Evolutionary conservation across 139 green algal species (phyloP), one percentile per base, ranked within the genome.

Genomic region (Coelastrella sp.): DNA sequence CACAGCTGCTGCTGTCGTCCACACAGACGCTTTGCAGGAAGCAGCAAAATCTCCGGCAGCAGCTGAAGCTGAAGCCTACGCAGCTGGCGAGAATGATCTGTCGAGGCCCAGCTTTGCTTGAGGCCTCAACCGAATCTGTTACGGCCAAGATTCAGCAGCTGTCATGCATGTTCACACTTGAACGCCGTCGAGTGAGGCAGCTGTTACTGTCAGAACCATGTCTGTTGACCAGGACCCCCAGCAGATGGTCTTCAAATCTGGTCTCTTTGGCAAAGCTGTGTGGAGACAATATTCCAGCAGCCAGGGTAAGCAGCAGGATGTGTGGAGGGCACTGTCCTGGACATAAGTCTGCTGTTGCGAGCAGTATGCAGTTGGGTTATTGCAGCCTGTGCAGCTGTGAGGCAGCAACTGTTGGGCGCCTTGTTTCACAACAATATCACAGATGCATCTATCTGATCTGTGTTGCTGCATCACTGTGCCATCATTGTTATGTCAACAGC

Each of bases 81-180:
- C 57, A 59, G 19, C 25, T 76, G 25, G 20, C 12, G 8, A 25
- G 22, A 9, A 68, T 92, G 17, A 7, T 93, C n/a, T 24, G 12
- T 61, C n/a, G 22, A 0, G 63, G 61, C 5, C 92, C 92, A 24
- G 68, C 57, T 7, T 59, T 94, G 66, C 90, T 94, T 4, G 91
- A 90, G 73, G 90, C 85, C 60, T 60, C 49, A n/a, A 73, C 68
- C 22, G 59, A 72, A 0, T 14, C n/a, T 6, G 63, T 92, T 57
- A 1, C 70, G 22, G 73, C 24, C 1, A 84, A 87, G 59, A 59
- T 83, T 5, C 61, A 22, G 19, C 19, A 27, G 80, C 87, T 94
- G n/a, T 14, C 19, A 22, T 22, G 11, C 6, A 10, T 84, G 72
- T 75, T 91, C 12, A 78, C 75, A 5, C 68, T 78, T 17, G 61